A percentile compares a stretch with the other conserved stretches of the same genome.
Evolutionary conservation across 2,329 filamentous ascomycete genomes (phyloP).

Genomic region (Paraconiothyrium sp.): DNA sequence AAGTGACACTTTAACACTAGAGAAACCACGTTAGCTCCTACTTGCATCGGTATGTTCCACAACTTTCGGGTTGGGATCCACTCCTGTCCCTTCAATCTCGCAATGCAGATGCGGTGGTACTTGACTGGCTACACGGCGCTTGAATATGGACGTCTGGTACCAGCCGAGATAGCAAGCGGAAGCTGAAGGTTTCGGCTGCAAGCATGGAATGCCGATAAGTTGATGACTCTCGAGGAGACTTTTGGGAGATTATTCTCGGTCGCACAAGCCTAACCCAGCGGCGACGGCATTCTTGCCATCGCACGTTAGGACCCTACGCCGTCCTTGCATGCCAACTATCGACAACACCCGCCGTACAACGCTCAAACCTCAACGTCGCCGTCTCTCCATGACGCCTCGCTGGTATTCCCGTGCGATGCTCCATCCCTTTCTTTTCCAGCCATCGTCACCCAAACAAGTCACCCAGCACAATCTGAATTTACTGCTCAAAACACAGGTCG

Average conservation of each 20-base stretch:
- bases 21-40: not conserved
- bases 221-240: not conserved
- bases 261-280: constrained; percentile 2
- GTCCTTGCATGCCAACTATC: constrained; percentile 9
- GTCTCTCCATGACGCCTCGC: constrained; percentile 5
- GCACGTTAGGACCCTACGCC: not conserved
- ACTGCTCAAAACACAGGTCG: not conserved
- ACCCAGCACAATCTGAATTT: constrained; percentile 3
- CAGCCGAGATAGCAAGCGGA: not conserved
- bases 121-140: constrained; percentile 6
- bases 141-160: not conserved
- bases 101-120: constrained; percentile 10
- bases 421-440: constrained; percentile 12
- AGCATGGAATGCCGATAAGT: not conserved
- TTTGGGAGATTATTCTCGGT: not conserved
- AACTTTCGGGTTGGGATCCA: constrained; percentile 2
- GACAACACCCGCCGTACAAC: constrained; percentile 7
- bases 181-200: constrained; percentile 6
- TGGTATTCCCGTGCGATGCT: constrained; percentile 6
- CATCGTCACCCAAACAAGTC: constrained; percentile 12
- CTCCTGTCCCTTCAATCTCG: constrained; percentile 12
- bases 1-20: constrained; percentile 4
- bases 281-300: not conserved
- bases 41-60: constrained; percentile 7
- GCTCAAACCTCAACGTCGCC: not conserved